Evolutionary conservation across 2,329 filamentous ascomycete species (phyloP), one percentile per base, ranked within the genome.

Genomic region (Coleophoma eucalyptorum): DNA sequence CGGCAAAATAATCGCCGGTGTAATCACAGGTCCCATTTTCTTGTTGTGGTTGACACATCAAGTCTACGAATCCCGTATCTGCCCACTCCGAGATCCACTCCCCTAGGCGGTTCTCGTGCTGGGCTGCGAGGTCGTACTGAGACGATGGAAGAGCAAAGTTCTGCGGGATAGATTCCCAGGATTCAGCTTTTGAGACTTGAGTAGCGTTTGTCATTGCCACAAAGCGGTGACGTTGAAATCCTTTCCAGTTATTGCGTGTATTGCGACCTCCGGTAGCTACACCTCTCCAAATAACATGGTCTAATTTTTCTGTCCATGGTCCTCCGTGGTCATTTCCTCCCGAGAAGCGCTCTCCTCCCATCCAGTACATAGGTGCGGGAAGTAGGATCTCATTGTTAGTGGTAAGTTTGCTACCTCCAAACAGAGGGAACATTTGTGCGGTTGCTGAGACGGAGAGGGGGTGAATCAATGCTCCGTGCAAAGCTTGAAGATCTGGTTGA

Each of bases 331-430:
- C 65, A 19, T 72, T 66, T 44, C 78, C 77, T 46, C 83, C 83
- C 3, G 76, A 76, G 63, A 85, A 86, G 43, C 79, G 75, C n/a
- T 75, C 71, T 56, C 85, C 79, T 10, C 76, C 68, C 62, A 75
- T 75, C 58, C 83, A 78, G 62, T 88, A 87, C 78, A 83, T 83
- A 55, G 78, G 80, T 3, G 80, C 80, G 1, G 82, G 82, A 52
- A 85, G 80, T 40, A 85, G 69, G 50, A 85, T 83, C 58, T 86
- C 82, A 55, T 82, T 84, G 61, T 85, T 85, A 49, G 80, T 74
- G 15, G 74, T 75, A 18, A 84, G 72, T 61, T 86, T 85, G 55
- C 77, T 83, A 52, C 81, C 81, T 38, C 79, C 74, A 57, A 86
- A 85, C 34, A 86, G 68, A 7, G 82, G 82, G 20, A 83, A 72